These are phyloP conservation scores for Penicillium atrosanguineum DNA, from an alignment of 495 filamentous ascomycete genomes.

Conservation along the genomic window DNA sequence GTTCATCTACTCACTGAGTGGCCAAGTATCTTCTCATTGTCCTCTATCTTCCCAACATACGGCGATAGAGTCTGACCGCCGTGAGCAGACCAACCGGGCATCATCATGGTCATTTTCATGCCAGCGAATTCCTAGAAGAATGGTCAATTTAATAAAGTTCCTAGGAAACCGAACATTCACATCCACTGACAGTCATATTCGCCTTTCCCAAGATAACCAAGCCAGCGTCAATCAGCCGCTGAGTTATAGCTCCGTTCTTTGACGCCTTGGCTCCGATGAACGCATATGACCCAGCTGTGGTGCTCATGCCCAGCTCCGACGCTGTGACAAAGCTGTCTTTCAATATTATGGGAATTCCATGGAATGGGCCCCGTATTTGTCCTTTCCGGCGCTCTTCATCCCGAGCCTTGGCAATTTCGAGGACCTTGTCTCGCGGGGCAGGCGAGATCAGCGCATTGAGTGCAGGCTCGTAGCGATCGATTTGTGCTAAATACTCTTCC, in stretches of 20 bases:
- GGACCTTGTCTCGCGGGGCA: neutral
- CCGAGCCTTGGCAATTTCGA: neutral
- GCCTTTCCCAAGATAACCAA: neutral
- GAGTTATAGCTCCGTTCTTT: neutral
- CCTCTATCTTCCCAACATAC: too few species aligned
- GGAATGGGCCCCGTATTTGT: neutral
- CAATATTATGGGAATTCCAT: neutral
- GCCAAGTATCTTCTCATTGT: too few species aligned
- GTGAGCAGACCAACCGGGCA: neutral
- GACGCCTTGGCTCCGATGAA: neutral
- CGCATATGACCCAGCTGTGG: neutral
- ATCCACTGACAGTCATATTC: too few species aligned
- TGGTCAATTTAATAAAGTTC: too few species aligned
- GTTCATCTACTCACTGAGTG: too few species aligned
- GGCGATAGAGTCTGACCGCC: neutral
- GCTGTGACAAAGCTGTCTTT: neutral
- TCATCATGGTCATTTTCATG: neutral
- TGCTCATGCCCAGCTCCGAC: neutral
- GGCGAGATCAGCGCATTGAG: neutral
- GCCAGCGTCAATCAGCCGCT: neutral
- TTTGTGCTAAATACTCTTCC: neutral
- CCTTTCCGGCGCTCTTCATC: neutral
- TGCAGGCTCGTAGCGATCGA: neutral
- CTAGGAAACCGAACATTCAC: too few species aligned
- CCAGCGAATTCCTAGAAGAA: neutral